Evolutionary conservation across 495 filamentous ascomycete species (phyloP).

Genomic region (Talaromyces stipitatus): DNA sequence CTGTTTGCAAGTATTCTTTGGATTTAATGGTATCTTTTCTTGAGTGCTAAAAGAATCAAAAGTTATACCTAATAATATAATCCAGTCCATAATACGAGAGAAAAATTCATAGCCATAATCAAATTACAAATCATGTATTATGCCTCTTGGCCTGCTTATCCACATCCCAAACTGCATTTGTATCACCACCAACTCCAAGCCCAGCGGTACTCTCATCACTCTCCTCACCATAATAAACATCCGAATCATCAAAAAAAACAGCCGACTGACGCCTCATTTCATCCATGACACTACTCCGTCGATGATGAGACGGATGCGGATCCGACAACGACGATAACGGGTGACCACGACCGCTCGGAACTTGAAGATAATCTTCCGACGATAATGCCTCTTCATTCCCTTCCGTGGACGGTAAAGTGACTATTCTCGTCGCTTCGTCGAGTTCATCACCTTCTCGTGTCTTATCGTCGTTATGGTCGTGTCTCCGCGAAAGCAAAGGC

Average conservation of each 20-base stretch:
- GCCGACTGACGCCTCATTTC: conserved; percentile 53
- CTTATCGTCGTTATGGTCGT: conserved; percentile 3
- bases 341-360: neutral
- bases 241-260: conserved; percentile 55
- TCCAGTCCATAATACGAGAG: no score
- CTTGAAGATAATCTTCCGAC: neutral
- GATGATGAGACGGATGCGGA: neutral
- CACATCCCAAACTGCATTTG: neutral
- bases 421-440: neutral
- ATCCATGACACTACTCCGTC: conserved; percentile 44
- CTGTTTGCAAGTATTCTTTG: no score
- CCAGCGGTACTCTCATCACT: conserved; percentile 12
- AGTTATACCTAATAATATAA: no score
- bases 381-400: neutral
- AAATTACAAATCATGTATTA: neutral
- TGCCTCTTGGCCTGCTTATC: neutral
- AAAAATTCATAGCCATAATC: no score
- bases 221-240: conserved; percentile 30
- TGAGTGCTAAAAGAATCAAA: no score
- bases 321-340: neutral
- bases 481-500: conserved; percentile 21
- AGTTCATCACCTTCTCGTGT: neutral
- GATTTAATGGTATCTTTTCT: no score
- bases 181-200: neutral
- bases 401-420: neutral